These are phyloP conservation scores for Aspergillus sp. DNA, from an alignment of 2,329 filamentous ascomycete species.

Conservation along the genomic window DNA sequence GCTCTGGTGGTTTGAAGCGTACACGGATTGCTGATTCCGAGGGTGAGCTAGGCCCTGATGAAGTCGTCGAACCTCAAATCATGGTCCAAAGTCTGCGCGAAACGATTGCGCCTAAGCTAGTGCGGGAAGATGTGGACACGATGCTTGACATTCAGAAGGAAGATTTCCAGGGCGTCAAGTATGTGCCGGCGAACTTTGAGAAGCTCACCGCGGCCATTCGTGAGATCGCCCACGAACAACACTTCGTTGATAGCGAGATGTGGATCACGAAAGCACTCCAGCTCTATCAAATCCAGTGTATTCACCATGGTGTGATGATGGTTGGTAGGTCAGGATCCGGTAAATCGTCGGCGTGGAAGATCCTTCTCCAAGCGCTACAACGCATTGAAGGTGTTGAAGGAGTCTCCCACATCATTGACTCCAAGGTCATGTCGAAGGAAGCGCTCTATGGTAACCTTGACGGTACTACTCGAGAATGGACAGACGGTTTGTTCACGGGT, in stretches of 20 bases:
- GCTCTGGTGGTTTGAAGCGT: slow-evolving; percentile 91
- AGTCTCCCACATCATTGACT: slow-evolving; percentile 94
- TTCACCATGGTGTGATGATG: slow-evolving; percentile 99
- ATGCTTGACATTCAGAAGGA: slow-evolving; percentile 76
- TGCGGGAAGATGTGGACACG: slow-evolving; percentile 80
- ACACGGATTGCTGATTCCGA: slow-evolving; percentile 57
- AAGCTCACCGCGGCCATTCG: slow-evolving; percentile 73
- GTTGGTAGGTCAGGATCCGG: slow-evolving; percentile 95
- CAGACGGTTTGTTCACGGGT: slow-evolving; percentile 94
- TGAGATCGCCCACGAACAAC: slow-evolving; percentile 71
- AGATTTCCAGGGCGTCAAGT: slow-evolving; percentile 87
- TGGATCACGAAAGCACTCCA: slow-evolving; percentile 98
- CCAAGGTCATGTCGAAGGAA: slow-evolving; percentile 99
- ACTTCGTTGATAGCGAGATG: slow-evolving; percentile 80
- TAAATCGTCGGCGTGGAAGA: slow-evolving; percentile 91
- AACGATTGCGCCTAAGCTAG: slow-evolving; percentile 95
- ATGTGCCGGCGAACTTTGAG: slow-evolving; percentile 79
- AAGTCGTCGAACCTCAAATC: slow-evolving; percentile 85
- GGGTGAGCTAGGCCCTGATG: slow-evolving; percentile 55
- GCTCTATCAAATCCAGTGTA: slow-evolving; percentile 93
- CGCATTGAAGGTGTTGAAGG: slow-evolving; percentile 86
- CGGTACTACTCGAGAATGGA: slow-evolving; percentile 96
- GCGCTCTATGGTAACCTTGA: slow-evolving; percentile 92
- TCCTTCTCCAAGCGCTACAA: slow-evolving; percentile 83
- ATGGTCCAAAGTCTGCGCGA: slow-evolving; percentile 97